Conservation (phyloP, 2,329 filamentous ascomycete genomes). For the Ophioceras dolichostomum region DNA sequence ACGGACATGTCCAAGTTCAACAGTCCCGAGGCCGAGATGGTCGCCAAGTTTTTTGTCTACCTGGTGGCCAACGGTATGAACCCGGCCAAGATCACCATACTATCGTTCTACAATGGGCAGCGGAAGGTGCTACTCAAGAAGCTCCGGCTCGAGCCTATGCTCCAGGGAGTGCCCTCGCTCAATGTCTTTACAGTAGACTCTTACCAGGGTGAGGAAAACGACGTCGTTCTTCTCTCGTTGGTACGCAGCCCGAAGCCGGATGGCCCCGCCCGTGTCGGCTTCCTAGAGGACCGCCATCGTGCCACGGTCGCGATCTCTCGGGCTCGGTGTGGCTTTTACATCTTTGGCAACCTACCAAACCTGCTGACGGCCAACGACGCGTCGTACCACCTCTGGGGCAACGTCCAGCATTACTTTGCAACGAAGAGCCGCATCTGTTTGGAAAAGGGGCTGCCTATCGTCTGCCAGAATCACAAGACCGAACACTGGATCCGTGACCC, state of each 20-base stretch:
- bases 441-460: conserved; percentile 41
- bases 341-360: conserved; percentile 64
- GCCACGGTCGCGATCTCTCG: conserved; percentile 51
- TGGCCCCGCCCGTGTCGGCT: conserved; percentile 44
- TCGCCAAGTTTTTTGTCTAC: conserved; percentile 60
- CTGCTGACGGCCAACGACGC: conserved; percentile 31
- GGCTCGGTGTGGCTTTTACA: conserved; percentile 66
- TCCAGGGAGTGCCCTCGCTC: conserved; percentile 11
- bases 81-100: conserved; percentile 54
- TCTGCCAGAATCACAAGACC: conserved; percentile 46
- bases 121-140: conserved; percentile 47
- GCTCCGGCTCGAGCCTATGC: conserved; percentile 21
- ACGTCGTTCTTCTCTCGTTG: conserved; percentile 67
- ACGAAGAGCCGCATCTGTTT: conserved; percentile 17
- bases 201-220: conserved; percentile 86
- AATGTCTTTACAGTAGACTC: conserved; percentile 76
- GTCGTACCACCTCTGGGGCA: conserved; percentile 25
- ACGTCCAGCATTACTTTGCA: conserved; percentile 38
- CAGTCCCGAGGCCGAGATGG: conserved; percentile 59
- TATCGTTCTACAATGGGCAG: conserved; percentile 86
- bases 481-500: conserved; percentile 38
- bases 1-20: conserved; percentile 58
- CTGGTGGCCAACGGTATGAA: conserved; percentile 55
- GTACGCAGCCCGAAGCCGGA: conserved; percentile 54
- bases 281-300: conserved; percentile 51